Evolutionary conservation across 257 asterid species (phyloP).

Genomic region (Gentiana straminea): DNA sequence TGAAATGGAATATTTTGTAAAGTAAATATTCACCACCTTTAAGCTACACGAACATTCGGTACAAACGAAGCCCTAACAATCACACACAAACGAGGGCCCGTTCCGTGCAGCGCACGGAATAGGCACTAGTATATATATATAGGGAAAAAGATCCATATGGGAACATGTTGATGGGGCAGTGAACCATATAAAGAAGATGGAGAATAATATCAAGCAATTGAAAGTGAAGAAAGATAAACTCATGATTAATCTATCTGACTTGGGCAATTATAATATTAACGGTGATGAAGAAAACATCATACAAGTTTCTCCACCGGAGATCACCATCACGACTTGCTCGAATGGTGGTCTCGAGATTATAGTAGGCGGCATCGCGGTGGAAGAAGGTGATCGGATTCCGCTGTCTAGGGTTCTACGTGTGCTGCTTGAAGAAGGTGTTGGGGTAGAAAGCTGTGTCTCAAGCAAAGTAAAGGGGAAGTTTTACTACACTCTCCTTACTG

Average conservation of each 20-base stretch:
- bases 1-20: too few relatives aligned
- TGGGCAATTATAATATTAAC: not conserved
- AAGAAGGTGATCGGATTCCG: slow-evolving; percentile 16
- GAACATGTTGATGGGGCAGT: slow-evolving; percentile 38
- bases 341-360: slow-evolving; percentile 34
- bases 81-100: too few relatives aligned
- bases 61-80: too few relatives aligned
- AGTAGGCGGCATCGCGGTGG: slow-evolving; percentile 13
- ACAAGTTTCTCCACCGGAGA: slow-evolving; percentile 7
- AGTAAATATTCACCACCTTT: too few relatives aligned
- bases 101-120: too few relatives aligned
- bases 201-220: slow-evolving; percentile 26
- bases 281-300: not conserved
- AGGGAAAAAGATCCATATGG: slow-evolving; percentile 22
- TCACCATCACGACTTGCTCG: slow-evolving; percentile 26
- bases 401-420: slow-evolving; percentile 26
- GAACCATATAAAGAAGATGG: slow-evolving; percentile 24
- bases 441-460: slow-evolving; percentile 21
- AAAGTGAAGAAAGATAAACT: slow-evolving; percentile 14
- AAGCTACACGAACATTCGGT: too few relatives aligned
- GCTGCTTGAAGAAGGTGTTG: slow-evolving; percentile 31
- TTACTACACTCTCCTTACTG: slow-evolving; percentile 30
- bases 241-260: not conserved
- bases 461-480: slow-evolving; percentile 19
- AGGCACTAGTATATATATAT: too few relatives aligned